Base-by-base conservation (phyloP, 108 stramenopile genomes). In the Cyclostephanos tholiformis region DNA sequence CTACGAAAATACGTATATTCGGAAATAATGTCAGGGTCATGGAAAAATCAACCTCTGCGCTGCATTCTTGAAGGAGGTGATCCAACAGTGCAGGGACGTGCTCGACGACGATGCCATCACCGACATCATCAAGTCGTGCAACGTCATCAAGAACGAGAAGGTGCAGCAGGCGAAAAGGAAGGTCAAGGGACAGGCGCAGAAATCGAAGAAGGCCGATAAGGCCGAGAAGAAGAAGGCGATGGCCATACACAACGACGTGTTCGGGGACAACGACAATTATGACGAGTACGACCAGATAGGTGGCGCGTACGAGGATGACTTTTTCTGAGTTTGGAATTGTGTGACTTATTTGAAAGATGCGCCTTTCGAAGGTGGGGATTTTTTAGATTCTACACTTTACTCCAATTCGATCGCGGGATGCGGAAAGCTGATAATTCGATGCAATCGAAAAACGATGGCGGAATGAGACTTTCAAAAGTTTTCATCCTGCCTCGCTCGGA, bases 131-230 rank as follows among this genome's bases (percentile, higher is more conserved):
- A 96, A 93, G 70, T 72, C 85, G 25, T 89, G 90, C 71, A 96
- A 94, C 63, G 89, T 94, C 13, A 91, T 96, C 78, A 96, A 96
- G 78, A 96, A 96, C 71, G 95, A 96, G 39, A 96, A 94, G 78
- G 85, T 93, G 23, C 91, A 92, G 76, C 83, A 75, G 36, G 81
- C 88, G 11, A 96, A 96, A 63, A 83, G 88, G 41, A 96, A 96
- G 73, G 82, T 82, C 66, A 96, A 96, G 87, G 91, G 91, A 27
- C 91, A 94, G 77, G 91, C 93, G 12, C 90, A 90, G 80, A 96
- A 96, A 69, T 79, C 90, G 6, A 91, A 91, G 83, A 96, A 96
- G 76, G 76, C 61, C 17, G 95, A 96, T 71, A 96, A 94, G 77
- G 85, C 55, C 26, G 89, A 84, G 27, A 88, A 92, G 68, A 77